phyloP scores from a whole-genome alignment of 1,139 yeast genomes.

The Geotrichum citri-aurantii region DNA sequence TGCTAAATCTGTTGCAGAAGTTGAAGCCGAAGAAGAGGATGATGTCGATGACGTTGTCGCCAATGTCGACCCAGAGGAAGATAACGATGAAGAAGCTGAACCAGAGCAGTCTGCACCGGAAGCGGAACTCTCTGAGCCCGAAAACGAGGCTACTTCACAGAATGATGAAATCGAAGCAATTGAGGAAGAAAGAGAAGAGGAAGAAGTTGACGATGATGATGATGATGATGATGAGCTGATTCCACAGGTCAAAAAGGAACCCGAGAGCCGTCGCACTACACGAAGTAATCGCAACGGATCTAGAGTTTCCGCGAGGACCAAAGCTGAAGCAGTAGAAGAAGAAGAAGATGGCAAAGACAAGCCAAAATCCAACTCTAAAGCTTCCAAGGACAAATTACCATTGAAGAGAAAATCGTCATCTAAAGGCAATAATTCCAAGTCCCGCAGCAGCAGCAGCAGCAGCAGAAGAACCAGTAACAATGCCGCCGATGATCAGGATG shows the following conservation, averaged over 20 bases:
- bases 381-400: not conserved
- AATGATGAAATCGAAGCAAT: conserved; percentile 22
- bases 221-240: conserved; percentile 15
- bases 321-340: not conserved
- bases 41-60: not conserved
- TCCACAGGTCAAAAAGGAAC: not conserved
- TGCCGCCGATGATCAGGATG: not conserved
- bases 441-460: not conserved
- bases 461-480: not conserved
- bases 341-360: not conserved
- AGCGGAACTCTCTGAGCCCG: conserved; percentile 8
- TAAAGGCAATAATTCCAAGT: not conserved
- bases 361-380: not conserved
- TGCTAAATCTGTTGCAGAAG: not conserved
- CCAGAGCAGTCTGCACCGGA: not conserved
- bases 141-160: conserved; percentile 19
- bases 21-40: not conserved
- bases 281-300: not conserved
- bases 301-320: not conserved
- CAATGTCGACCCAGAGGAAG: not conserved
- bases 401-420: not conserved
- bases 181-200: conserved; percentile 21
- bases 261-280: not conserved
- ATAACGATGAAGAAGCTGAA: not conserved
- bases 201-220: conserved; percentile 9